These are phyloP conservation scores for Nicotiana tomentosiformis DNA, from an alignment of 257 asterid species.

Conservation along the genomic window DNA sequence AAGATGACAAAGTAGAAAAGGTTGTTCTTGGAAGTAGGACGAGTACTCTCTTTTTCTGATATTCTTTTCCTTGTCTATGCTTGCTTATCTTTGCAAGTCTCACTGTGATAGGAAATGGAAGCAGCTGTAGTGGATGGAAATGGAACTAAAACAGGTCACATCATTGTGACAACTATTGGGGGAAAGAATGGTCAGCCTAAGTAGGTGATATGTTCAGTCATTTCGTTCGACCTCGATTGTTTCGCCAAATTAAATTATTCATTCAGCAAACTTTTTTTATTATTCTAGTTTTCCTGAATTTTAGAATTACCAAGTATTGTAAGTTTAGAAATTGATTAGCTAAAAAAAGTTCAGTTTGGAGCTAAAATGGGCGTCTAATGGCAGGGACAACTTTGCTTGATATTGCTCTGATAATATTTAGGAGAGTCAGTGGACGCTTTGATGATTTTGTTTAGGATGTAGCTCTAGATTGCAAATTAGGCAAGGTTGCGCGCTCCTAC, in stretches of 20 bases:
- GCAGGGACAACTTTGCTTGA: neutral
- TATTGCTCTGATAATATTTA: neutral
- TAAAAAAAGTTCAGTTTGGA: too few species aligned
- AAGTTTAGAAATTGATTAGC: too few species aligned
- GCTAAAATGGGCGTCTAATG: too few species aligned
- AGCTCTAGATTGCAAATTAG: neutral
- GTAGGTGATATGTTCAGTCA: slow-evolving; percentile 42
- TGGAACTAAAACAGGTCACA: slow-evolving; percentile 90
- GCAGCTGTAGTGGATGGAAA: slow-evolving; percentile 81
- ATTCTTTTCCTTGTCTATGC: neutral
- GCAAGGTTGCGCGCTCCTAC: neutral
- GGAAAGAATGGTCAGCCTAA: slow-evolving; percentile 88
- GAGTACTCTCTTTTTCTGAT: neutral
- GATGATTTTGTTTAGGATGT: neutral
- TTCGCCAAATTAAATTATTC: too few species aligned
- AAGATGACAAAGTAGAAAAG: slow-evolving; percentile 71
- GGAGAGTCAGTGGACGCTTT: neutral
- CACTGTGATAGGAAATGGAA: slow-evolving; percentile 62
- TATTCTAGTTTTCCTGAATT: too few species aligned
- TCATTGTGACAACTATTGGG: slow-evolving; percentile 84
- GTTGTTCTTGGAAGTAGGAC: slow-evolving; percentile 15
- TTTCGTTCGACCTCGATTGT: neutral
- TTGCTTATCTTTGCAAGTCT: neutral
- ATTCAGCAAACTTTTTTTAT: too few species aligned
- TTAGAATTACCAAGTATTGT: too few species aligned